These are phyloP conservation scores for Moricandia moricandioides DNA, from an alignment of 345 rosid species.

Conservation along the genomic window DNA sequence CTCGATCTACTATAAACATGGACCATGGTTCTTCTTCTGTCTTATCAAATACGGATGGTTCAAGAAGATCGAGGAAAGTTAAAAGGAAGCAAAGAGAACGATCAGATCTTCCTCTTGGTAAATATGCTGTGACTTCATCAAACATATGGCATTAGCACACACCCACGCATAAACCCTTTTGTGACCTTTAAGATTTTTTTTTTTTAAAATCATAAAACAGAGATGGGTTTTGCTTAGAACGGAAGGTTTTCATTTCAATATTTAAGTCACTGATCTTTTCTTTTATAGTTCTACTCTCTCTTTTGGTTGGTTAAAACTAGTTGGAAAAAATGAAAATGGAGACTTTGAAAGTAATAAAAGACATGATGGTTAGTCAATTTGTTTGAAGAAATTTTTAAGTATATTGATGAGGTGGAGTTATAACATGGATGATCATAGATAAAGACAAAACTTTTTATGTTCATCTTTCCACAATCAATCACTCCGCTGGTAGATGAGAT, in stretches of 20 bases:
- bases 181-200: constrained; percentile 7
- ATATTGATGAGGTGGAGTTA: constrained; percentile 21
- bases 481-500: constrained; percentile 30
- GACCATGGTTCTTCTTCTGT: constrained; percentile 16
- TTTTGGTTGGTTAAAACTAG: constrained; percentile 10
- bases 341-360: constrained; percentile 5
- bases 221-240: constrained; percentile 28
- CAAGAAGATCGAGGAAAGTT: constrained; percentile 28
- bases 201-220: constrained; percentile 3
- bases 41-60: constrained; percentile 23
- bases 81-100: neutral
- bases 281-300: neutral
- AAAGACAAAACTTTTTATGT: constrained; percentile 17
- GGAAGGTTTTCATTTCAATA: constrained; percentile 1
- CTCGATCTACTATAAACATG: constrained; percentile 25
- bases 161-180: constrained; percentile 30
- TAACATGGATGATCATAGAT: constrained; percentile 26
- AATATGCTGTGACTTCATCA: constrained; percentile 29
- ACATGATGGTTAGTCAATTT: constrained; percentile 9
- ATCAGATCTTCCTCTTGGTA: constrained; percentile 24
- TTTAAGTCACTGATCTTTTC: neutral
- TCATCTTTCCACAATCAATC: constrained; percentile 26
- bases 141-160: constrained; percentile 29
- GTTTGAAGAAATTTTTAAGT: neutral
- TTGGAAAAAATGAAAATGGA: neutral